These are phyloP conservation scores for Calycina marina DNA, from an alignment of 2,329 filamentous ascomycete genomes.

Conservation along the genomic window DNA sequence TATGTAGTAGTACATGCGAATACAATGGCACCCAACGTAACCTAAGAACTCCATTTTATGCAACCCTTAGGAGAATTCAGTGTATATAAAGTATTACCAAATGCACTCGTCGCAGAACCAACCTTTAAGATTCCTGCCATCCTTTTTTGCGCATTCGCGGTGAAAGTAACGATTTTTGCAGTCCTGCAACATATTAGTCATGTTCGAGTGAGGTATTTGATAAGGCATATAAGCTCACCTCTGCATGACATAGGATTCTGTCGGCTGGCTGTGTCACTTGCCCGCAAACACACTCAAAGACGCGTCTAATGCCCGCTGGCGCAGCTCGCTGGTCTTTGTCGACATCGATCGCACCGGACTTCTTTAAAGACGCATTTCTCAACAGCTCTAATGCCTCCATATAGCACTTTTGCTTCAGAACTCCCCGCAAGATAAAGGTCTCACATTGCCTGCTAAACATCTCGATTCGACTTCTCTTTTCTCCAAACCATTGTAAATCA, in stretches of 20 bases:
- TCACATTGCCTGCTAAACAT: conserved; percentile 15
- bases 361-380: conserved; percentile 1
- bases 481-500: conserved; percentile 16
- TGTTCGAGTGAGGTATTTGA: not conserved
- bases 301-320: conserved; percentile 4
- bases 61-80: not conserved
- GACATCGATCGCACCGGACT: conserved; percentile 1
- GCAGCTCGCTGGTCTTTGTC: not conserved
- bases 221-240: conserved; percentile 8
- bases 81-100: no score
- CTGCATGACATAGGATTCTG: conserved; percentile 10
- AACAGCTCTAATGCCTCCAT: conserved; percentile 7
- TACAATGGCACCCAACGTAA: no score
- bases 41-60: conserved; percentile 1
- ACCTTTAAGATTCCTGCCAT: conserved; percentile 2
- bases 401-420: conserved; percentile 7
- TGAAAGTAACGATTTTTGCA: conserved; percentile 11
- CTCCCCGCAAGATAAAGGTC: conserved; percentile 9
- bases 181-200: conserved; percentile 4
- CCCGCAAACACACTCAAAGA: conserved; percentile 13
- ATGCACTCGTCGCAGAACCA: conserved; percentile 10
- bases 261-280: conserved; percentile 5
- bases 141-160: conserved; percentile 8
- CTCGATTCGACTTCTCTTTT: conserved; percentile 8
- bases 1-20: no score